phyloP scores from a whole-genome alignment of 257 asterid genomes.

The Verbena officinalis region DNA sequence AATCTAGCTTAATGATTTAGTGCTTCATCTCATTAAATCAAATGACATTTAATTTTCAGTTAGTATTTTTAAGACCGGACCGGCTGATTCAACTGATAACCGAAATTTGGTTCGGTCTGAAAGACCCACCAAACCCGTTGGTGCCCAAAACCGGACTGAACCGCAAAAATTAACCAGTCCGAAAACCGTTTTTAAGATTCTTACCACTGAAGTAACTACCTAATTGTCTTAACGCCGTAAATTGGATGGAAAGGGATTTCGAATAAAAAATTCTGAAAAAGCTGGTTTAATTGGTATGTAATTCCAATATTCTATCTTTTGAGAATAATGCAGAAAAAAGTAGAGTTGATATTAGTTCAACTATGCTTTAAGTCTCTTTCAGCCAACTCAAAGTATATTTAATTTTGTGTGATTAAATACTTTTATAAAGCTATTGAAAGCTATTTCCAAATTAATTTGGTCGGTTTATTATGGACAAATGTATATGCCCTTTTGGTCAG shows the following conservation, averaged over 20 bases:
- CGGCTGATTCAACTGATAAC: too few relatives aligned
- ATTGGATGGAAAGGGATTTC: background rate
- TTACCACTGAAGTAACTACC: background rate
- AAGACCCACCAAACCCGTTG: too few relatives aligned
- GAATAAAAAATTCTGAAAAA: background rate
- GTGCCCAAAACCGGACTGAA: too few relatives aligned
- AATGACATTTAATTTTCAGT: too few relatives aligned
- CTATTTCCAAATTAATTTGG: too few relatives aligned
- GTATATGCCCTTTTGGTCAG: background rate
- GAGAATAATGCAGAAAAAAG: background rate
- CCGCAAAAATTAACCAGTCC: too few relatives aligned
- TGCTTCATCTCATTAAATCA: too few relatives aligned
- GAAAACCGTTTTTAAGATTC: too few relatives aligned
- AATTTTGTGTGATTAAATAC: background rate
- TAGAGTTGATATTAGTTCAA: conserved; percentile 12
- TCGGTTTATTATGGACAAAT: conserved; percentile 5
- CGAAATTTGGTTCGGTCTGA: too few relatives aligned
- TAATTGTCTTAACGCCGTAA: background rate
- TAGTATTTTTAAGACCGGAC: too few relatives aligned
- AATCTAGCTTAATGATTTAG: too few relatives aligned
- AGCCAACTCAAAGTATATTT: conserved; percentile 33
- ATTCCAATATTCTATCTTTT: conserved; percentile 3
- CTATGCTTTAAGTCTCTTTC: conserved; percentile 32
- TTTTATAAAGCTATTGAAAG: too few relatives aligned
- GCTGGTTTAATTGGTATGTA: background rate